phyloP scores from a whole-genome alignment of 108 stramenopile genomes.

The Cyclotella baltica region DNA sequence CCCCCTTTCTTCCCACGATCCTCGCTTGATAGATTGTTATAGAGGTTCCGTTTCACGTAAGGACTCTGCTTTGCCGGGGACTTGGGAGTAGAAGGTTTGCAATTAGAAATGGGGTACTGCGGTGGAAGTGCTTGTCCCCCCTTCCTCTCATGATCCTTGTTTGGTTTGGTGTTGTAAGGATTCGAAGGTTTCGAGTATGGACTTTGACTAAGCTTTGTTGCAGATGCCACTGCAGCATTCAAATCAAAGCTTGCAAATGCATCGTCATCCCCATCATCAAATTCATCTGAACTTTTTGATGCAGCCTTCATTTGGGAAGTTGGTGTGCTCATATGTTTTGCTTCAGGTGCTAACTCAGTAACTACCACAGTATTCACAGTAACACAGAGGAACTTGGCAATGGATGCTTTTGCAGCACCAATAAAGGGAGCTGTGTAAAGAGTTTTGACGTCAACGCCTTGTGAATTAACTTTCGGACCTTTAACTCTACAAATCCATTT shows the following conservation, averaged over 20 bases:
- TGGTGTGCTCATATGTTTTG: neutral
- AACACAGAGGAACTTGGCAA: constrained; percentile 21
- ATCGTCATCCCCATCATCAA: constrained; percentile 18
- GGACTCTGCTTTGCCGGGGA: too few relatives aligned
- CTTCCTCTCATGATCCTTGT: too few relatives aligned
- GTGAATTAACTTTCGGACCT: neutral
- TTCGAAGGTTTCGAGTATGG: neutral
- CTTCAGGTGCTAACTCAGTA: neutral
- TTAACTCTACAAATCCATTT: constrained; percentile 21
- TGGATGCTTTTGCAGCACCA: constrained; percentile 22
- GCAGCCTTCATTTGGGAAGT: neutral
- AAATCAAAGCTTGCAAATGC: constrained; percentile 19
- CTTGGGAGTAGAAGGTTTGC: too few relatives aligned
- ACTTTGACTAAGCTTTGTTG: neutral
- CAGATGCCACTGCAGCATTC: constrained; percentile 18
- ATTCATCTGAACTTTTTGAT: constrained; percentile 1
- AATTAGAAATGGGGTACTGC: too few relatives aligned
- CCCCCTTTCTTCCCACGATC: too few relatives aligned
- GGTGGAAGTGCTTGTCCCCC: too few relatives aligned
- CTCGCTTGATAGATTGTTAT: too few relatives aligned
- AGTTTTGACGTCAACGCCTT: constrained; percentile 2
- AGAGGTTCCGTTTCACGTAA: too few relatives aligned
- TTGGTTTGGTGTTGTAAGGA: too few relatives aligned
- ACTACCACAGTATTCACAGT: neutral
- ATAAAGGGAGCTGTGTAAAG: constrained; percentile 17